phyloP scores from a whole-genome alignment of 345 rosid genomes.

The Rhizophora apiculata region DNA sequence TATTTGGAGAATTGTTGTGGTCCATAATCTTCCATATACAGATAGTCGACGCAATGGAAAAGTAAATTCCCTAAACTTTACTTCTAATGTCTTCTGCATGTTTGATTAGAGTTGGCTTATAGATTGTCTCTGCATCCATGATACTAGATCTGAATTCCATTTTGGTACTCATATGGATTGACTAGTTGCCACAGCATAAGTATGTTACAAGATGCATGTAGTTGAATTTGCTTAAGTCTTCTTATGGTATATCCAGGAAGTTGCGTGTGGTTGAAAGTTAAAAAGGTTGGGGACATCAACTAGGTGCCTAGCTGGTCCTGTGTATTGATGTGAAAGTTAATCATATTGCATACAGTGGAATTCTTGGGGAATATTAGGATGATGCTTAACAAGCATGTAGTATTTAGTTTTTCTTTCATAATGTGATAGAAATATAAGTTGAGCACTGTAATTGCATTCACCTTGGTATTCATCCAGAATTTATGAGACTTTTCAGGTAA shows the following conservation, averaged over 20 bases:
- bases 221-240: background rate
- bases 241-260: background rate
- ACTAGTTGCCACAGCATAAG: background rate
- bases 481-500: background rate
- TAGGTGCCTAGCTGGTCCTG: background rate
- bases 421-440: background rate
- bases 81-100: background rate
- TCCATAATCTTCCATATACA: slow-evolving; percentile 75
- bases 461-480: background rate
- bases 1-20: slow-evolving; percentile 87
- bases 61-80: slow-evolving; percentile 35
- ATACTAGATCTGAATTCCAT: background rate
- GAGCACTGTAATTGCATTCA: slow-evolving; percentile 4
- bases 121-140: background rate
- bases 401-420: slow-evolving; percentile 3
- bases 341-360: background rate
- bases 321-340: background rate
- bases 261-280: background rate
- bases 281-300: background rate
- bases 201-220: slow-evolving; percentile 3
- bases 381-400: background rate
- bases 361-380: slow-evolving; percentile 4
- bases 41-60: slow-evolving; percentile 97
- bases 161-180: background rate
- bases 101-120: background rate